phyloP scores from a whole-genome alignment of 345 rosid genomes.

The Boechera stricta region DNA sequence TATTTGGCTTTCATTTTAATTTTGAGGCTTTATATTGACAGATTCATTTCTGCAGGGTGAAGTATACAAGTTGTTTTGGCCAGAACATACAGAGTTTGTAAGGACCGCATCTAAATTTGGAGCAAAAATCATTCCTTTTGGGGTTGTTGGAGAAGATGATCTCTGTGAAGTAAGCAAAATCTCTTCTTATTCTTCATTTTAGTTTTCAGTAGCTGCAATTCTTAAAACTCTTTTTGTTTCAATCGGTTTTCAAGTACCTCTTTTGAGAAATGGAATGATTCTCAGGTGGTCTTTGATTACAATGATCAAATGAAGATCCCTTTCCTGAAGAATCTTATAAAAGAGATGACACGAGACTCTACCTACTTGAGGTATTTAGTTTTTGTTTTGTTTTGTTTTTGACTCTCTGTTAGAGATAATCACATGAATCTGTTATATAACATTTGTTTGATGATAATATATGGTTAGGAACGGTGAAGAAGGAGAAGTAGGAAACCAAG shows the following conservation, averaged over 20 bases:
- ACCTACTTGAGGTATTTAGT: conserved; percentile 52
- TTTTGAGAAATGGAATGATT: conserved; percentile 4
- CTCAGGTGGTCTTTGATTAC: conserved; percentile 59
- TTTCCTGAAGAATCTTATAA: conserved; percentile 51
- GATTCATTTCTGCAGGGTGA: conserved; percentile 59
- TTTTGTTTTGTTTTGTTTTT: not conserved
- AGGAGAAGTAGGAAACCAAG: conserved; percentile 4
- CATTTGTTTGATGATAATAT: conserved; percentile 16
- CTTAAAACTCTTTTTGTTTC: not conserved
- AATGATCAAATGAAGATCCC: conserved; percentile 77
- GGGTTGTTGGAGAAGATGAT: conserved; percentile 82
- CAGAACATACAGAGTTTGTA: conserved; percentile 72
- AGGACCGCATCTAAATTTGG: conserved; percentile 79
- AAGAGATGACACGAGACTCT: conserved; percentile 45
- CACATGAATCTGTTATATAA: not conserved
- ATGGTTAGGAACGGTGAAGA: conserved; percentile 29
- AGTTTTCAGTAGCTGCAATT: not conserved
- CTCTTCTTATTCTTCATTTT: conserved; percentile 13
- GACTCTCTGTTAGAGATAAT: not conserved
- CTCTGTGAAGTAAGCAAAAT: conserved; percentile 55
- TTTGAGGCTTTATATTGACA: not conserved
- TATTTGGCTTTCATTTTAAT: conserved; percentile 24
- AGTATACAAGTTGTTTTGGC: conserved; percentile 77
- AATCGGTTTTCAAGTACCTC: not conserved
- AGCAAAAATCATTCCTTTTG: conserved; percentile 78